Evolutionary conservation across 1,284 basidiomycete genomes (phyloP).

Genomic region (Cutaneotrichosporon sp.): DNA sequence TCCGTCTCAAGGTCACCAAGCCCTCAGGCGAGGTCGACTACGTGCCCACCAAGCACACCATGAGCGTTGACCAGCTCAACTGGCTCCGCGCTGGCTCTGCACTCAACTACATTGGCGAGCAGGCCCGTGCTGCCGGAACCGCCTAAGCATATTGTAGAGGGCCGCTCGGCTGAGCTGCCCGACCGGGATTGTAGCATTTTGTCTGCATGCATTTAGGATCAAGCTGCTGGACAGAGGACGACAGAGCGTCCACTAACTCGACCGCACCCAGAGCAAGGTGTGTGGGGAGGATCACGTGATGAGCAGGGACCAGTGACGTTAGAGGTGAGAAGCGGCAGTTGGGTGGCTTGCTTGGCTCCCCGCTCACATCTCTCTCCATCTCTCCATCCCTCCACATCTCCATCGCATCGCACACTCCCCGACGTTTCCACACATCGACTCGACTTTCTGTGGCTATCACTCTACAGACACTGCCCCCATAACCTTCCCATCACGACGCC

Average conservation of each 20-base stretch:
- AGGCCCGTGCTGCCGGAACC: slow-evolving; percentile 31
- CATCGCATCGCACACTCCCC: not conserved
- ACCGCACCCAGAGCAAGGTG: no score
- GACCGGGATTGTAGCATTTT: slow-evolving; percentile 5
- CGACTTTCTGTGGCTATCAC: not conserved
- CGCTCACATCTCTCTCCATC: no score
- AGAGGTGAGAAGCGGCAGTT: not conserved
- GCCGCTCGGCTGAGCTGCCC: slow-evolving; percentile 5
- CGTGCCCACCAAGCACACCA: slow-evolving; percentile 78
- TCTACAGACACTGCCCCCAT: not conserved
- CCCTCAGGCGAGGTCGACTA: slow-evolving; percentile 64
- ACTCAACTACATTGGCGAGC: slow-evolving; percentile 63
- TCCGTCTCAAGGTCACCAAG: slow-evolving; percentile 67
- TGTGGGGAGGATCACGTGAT: not conserved
- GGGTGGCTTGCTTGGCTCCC: not conserved
- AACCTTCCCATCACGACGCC: not conserved
- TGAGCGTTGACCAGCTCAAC: slow-evolving; percentile 82
- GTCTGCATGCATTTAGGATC: slow-evolving; percentile 6
- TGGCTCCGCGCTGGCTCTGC: slow-evolving; percentile 86
- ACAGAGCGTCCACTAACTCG: no score
- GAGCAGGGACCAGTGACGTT: slow-evolving; percentile 1
- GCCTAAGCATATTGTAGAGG: slow-evolving; percentile 13
- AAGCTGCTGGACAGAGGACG: not conserved
- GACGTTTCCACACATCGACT: not conserved
- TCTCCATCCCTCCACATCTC: no score